Evolutionary conservation across 2,329 filamentous ascomycete species (phyloP), one percentile per base, ranked within the genome.

Genomic region (Penicillium sp.): DNA sequence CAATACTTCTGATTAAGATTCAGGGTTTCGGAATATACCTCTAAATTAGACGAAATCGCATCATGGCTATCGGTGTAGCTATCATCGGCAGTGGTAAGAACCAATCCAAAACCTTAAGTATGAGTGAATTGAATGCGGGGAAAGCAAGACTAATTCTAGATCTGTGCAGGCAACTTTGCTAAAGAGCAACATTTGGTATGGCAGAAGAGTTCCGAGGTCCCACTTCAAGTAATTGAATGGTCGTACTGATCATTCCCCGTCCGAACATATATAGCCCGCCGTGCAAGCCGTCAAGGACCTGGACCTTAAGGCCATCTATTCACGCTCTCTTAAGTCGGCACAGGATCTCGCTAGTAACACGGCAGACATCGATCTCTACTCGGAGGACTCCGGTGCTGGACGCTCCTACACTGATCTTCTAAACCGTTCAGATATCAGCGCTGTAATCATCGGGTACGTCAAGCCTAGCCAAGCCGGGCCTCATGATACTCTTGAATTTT

Each of bases 251-350:
- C 55, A 57, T 56, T 53, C 62, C n/a, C 31, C 10, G 3, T 37
- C 14, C 4, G 19, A 13, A 22, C 22, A 22, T 41, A 37, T 48
- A 52, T 56, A 81, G 78, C 83, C 84, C 3, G 82, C 82, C 2
- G 75, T 86, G 27, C 72, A 78, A 63, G 77, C 76, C 19, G 74
- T 77, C 22, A 60, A 73, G 26, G 65, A 67, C 33, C 71, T 86
- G 10, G 64, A 69, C 3, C 72, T 86, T 33, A 84, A 82, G 67
- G 84, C 84, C 19, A 76, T 86, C 58, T 86, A 84, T 70, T 86
- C 83, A n/a, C 80, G 83, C 46, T 82, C 81, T 7, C 70, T 82
- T 9, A 76, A 78, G 39, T 85, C 83, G 5, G 83, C 83, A n/a
- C 67, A 80, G 56, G 67, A 64, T 3, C 73, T 82, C 11, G 67